Base-by-base conservation (phyloP, 306 rosid species). In the Coriaria nepalensis region DNA sequence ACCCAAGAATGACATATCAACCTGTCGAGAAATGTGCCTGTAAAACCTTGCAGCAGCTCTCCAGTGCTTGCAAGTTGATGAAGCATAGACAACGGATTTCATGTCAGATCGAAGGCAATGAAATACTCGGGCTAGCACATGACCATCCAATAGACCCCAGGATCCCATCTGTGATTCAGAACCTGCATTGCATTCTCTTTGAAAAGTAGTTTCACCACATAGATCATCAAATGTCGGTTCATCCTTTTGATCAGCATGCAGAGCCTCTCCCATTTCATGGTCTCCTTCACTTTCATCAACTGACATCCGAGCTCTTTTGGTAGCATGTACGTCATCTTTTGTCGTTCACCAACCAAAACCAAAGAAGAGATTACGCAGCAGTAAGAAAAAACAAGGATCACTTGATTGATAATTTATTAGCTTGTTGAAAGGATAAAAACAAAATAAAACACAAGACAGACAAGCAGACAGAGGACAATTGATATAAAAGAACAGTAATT, bases 11-110 rank as follows among this genome's bases (percentile, higher is more conserved):
- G 96, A 77, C 64, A 92, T 51, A 63, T 85, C 76, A 62, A 80
- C 72, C 66, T 92, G 87, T 55, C 73, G 75, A 51, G 96, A 77
- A 51, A 92, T 61, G 47, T 63, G 75, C 68, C 67, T 85, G 59
- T 82, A 92, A 67, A 92, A 85, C 56, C 59, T 45, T 70, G 62
- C 81, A 37, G 78, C 69, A 66, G 93, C 65, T 68, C 73, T 80
- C 98, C 98, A 92, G 60, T 70, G 96, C 73, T 78, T 79, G 73
- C 98, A 92, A 54, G 96, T 85, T 66, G 68, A 37, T 45, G 98
- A 78, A 56, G 95, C 93, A 49, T 73, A 66, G 45, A 59, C 53
- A 66, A 85, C 86, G 60, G 98, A 77, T 71, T 73, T 79, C 55
- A 82, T 61, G 70, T 92, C 93, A 29, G 77, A 69, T 67, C 86